Evolutionary conservation across 23 red algal genomes (phyloP).

Genomic region (Porphyridium purpureum): DNA sequence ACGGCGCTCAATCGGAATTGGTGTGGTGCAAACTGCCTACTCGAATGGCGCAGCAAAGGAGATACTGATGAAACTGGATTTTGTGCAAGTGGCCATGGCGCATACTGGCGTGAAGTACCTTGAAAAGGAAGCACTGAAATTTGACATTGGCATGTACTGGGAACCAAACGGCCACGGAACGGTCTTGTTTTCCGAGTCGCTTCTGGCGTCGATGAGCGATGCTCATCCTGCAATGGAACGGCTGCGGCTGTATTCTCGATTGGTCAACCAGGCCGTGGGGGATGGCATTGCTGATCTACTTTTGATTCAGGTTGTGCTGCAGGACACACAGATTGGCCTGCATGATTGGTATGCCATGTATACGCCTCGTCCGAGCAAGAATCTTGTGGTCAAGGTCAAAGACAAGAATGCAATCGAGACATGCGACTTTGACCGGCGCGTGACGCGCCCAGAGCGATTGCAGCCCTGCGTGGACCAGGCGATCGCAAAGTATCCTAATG

Average conservation of each 20-base stretch:
- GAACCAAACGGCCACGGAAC: constrained; percentile 99
- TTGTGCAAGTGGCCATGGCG: constrained; percentile 44
- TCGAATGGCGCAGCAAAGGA: constrained; percentile 70
- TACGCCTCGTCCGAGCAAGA: constrained; percentile 30
- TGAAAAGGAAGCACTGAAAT: constrained; percentile 51
- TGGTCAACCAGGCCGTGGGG: constrained; percentile 90
- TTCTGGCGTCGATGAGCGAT: not conserved
- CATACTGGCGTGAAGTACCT: constrained; percentile 87
- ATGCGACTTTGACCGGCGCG: constrained; percentile 34
- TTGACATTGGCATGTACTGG: constrained; percentile 95
- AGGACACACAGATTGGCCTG: constrained; percentile 13
- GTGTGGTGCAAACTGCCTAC: constrained; percentile 80
- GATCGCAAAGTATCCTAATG: constrained; percentile 1
- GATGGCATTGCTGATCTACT: constrained; percentile 89
- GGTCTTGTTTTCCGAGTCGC: constrained; percentile 40
- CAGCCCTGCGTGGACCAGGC: constrained; percentile 5
- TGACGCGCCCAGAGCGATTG: constrained; percentile 28
- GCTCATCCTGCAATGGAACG: not conserved
- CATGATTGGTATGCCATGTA: constrained; percentile 45
- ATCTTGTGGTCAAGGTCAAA: constrained; percentile 36
- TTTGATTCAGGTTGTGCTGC: constrained; percentile 39
- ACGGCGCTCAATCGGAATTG: too few species aligned
- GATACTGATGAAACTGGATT: constrained; percentile 11
- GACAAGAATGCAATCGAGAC: constrained; percentile 53
- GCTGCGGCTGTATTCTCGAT: not conserved